These are phyloP conservation scores for Ogataea henricii DNA, from an alignment of 805 yeast species.

Conservation along the genomic window DNA sequence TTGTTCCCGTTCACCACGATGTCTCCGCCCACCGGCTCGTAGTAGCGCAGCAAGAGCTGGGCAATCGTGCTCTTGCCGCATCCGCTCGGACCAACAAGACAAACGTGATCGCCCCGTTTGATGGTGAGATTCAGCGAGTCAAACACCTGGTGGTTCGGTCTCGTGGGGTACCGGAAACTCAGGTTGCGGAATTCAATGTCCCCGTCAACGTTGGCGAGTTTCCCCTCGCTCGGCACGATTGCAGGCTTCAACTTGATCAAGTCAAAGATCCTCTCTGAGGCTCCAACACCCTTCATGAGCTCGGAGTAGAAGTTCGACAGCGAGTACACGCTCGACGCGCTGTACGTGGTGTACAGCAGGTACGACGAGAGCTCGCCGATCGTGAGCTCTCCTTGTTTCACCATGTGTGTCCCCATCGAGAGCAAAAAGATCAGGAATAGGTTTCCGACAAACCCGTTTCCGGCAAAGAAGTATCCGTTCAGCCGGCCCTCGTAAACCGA, in stretches of 20 bases:
- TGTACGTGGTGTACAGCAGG: conserved; percentile 92
- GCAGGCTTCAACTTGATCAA: conserved; percentile 74
- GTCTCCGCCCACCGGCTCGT: conserved; percentile 71
- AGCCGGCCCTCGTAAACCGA: conserved; percentile 81
- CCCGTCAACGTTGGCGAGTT: conserved; percentile 47
- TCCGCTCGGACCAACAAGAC: conserved; percentile 96
- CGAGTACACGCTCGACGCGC: conserved; percentile 92
- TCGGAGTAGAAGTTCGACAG: conserved; percentile 90
- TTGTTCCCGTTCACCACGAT: conserved; percentile 66
- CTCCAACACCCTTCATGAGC: conserved; percentile 96
- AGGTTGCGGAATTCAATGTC: conserved; percentile 65
- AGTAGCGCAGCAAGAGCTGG: conserved; percentile 76
- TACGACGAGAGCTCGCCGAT: conserved; percentile 90
- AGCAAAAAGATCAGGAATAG: conserved; percentile 74
- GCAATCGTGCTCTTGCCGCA: conserved; percentile 92
- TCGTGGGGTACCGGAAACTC: conserved; percentile 78
- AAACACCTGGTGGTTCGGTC: conserved; percentile 72
- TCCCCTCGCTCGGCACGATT: conserved; percentile 69
- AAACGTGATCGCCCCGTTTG: conserved; percentile 80
- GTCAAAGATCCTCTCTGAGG: conserved; percentile 89
- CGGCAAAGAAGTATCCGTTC: conserved; percentile 73
- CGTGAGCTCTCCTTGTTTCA: conserved; percentile 70
- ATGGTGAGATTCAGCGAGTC: conserved; percentile 59
- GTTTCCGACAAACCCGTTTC: conserved; percentile 85
- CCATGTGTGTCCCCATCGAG: conserved; percentile 81